These are phyloP conservation scores for Neurospora pannonica DNA, from an alignment of 495 filamentous ascomycete genomes.

Conservation along the genomic window DNA sequence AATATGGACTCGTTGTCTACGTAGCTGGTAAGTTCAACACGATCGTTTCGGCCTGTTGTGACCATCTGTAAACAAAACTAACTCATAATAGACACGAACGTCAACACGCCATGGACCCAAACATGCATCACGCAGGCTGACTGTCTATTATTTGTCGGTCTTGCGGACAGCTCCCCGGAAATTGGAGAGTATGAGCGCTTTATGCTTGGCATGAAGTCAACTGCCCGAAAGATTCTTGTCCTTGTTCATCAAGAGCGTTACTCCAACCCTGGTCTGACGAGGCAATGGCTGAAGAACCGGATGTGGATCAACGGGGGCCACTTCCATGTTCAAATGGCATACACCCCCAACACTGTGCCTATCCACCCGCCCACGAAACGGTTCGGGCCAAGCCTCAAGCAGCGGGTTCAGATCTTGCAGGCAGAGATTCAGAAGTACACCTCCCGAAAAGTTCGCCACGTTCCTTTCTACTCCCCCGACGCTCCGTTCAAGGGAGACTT, in stretches of 20 bases:
- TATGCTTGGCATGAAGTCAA: conserved; percentile 93
- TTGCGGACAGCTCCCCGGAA: conserved; percentile 79
- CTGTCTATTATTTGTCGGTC: conserved; percentile 82
- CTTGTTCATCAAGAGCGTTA: conserved; percentile 89
- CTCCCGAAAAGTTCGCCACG: conserved; percentile 71
- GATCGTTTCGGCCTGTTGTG: not conserved
- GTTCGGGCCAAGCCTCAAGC: conserved; percentile 78
- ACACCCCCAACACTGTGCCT: conserved; percentile 66
- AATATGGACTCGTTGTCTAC: conserved; percentile 91
- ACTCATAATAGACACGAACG: conserved; percentile 60
- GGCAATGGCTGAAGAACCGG: conserved; percentile 85
- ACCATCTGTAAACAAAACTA: conserved; percentile 9
- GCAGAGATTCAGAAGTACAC: conserved; percentile 98
- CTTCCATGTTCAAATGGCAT: conserved; percentile 95
- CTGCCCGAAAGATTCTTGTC: conserved; percentile 87
- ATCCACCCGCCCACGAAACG: conserved; percentile 67
- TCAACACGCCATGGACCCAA: conserved; percentile 95
- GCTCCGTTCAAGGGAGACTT: conserved; percentile 95
- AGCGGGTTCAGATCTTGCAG: conserved; percentile 87
- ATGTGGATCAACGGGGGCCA: conserved; percentile 99
- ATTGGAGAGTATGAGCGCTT: conserved; percentile 97
- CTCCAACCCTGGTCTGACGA: conserved; percentile 70
- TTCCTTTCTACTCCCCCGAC: conserved; percentile 81
- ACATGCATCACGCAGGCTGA: conserved; percentile 96
- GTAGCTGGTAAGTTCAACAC: conserved; percentile 58